Percentiles rank a stretch among this genome's conserved stretches.
phyloP scores from a whole-genome alignment of 1,139 yeast species.

The Yamadazyma mexicana region DNA sequence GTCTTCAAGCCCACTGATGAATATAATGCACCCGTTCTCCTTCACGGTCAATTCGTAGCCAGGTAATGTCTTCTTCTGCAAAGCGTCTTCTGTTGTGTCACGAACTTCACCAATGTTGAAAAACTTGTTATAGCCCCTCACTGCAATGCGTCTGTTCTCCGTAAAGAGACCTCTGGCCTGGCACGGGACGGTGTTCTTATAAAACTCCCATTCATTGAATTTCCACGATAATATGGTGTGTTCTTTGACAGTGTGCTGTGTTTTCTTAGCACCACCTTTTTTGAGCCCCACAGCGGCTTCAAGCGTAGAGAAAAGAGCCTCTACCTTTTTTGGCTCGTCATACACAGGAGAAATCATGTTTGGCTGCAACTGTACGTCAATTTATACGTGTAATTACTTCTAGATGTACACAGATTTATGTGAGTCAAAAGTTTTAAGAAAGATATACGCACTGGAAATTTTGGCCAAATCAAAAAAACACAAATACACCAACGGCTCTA shows the following conservation, averaged over 20 bases:
- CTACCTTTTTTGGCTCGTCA: not conserved
- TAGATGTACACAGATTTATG: no score
- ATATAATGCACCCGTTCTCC: slow-evolving; percentile 91
- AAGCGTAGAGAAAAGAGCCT: slow-evolving; percentile 10
- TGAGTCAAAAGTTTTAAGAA: not conserved
- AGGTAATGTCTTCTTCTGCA: slow-evolving; percentile 55
- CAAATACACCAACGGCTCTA: not conserved
- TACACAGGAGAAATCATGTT: not conserved
- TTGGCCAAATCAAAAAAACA: not conserved
- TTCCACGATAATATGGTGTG: slow-evolving; percentile 57
- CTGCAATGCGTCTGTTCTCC: slow-evolving; percentile 49
- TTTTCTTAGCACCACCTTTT: slow-evolving; percentile 24
- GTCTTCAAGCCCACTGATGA: slow-evolving; percentile 72
- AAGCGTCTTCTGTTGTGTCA: slow-evolving; percentile 48
- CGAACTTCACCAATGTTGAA: slow-evolving; percentile 74
- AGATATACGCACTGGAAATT: not conserved
- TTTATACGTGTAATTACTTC: no score
- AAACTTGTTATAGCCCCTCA: slow-evolving; percentile 93
- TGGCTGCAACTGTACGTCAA: no score
- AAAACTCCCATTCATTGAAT: slow-evolving; percentile 87
- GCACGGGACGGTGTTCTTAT: slow-evolving; percentile 56
- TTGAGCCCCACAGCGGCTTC: slow-evolving; percentile 20
- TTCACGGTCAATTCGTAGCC: slow-evolving; percentile 83
- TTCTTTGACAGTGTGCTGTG: slow-evolving; percentile 18
- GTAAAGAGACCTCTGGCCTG: slow-evolving; percentile 88